Evolutionary conservation across 441 rosid species (phyloP), one percentile per base, ranked within the genome.

Genomic region (Iberis amara): DNA sequence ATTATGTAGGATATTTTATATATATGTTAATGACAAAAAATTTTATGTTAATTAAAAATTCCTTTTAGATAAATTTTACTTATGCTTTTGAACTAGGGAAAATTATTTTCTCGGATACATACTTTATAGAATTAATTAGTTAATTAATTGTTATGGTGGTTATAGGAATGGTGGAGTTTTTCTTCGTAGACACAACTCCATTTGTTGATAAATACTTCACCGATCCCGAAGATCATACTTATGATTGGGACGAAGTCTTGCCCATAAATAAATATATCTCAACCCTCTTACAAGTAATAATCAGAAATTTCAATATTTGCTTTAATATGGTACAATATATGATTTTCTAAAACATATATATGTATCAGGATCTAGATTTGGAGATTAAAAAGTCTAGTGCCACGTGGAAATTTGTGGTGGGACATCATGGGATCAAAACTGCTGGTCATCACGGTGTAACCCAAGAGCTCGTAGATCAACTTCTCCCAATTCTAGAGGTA

Each of bases 121-220:
- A 18, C 21, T 18, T 18, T 18, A 18, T 18, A 1, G 3, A 18
- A 18, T 18, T 18, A 18, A 18, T 18, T 18, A 18, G 21, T 28
- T 28, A 28, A 28, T 28, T 24, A 2, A 9, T 26, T 15, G 5
- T 36, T 7, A 36, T 24, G 31, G 28, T 50, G 48, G 1, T 10
- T 39, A 33, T 18, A 89, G 94, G 62, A 59, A 62, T 78, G 35
- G 89, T 62, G 18, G 89, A 90, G 4, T 75, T 86, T 61, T 76
- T 90, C 76, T 76, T 86, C 3, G 83, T 86, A 46, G 97, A 90
- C 39, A 84, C 95, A 0, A 84, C 77, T 43, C 97, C 97, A 2
- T 86, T 89, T 42, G 91, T 73, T 0, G 68, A 76, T 0, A 58
- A 78, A 18, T 91, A 91, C 68, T 87, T 87, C 61, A 31, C 11